Conservation (phyloP, 176 grass and related monocot genomes). For the Carex scoparia region DNA sequence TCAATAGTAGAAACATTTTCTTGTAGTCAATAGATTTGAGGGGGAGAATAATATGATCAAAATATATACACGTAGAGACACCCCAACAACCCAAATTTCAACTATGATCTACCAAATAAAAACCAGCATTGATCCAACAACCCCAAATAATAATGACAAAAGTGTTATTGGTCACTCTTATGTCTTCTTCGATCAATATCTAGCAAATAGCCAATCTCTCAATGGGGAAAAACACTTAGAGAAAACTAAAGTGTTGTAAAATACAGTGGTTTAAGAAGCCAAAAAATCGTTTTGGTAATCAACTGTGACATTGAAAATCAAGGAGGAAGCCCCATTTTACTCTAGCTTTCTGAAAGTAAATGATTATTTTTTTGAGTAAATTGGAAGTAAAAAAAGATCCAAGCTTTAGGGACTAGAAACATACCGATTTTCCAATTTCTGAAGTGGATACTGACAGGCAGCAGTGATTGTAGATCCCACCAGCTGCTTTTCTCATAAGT, state of each 20-base stretch:
- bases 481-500: constrained; percentile 19
- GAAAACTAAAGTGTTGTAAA: constrained; percentile 3
- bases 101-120: constrained; percentile 12
- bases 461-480: constrained; percentile 10
- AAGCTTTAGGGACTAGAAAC: constrained; percentile 7
- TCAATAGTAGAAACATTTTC: background rate
- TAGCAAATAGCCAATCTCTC: background rate
- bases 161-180: background rate
- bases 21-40: background rate
- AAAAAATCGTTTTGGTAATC: background rate
- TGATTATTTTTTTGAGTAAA: background rate
- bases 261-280: background rate
- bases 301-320: background rate
- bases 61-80: background rate
- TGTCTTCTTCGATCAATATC: background rate
- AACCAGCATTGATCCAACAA: constrained; percentile 21
- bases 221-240: background rate
- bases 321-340: background rate
- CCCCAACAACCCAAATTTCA: constrained; percentile 9
- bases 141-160: background rate
- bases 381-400: background rate
- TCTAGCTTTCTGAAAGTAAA: background rate
- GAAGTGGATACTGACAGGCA: constrained; percentile 17
- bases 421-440: constrained; percentile 16
- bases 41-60: background rate